Base-by-base conservation (phyloP, 2,329 filamentous ascomycete species). In the Diaporthe batatas region DNA sequence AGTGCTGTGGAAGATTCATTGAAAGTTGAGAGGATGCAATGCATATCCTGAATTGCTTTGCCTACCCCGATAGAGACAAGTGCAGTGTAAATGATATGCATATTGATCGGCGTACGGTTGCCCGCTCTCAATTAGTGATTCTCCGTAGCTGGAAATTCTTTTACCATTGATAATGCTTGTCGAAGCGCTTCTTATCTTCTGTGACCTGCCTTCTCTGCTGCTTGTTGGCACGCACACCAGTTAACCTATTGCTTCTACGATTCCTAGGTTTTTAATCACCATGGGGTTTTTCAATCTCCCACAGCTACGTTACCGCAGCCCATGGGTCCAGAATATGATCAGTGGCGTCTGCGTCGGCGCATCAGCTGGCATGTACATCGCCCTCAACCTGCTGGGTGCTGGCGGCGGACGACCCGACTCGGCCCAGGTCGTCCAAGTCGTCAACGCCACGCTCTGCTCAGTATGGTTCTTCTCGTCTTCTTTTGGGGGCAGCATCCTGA, bases 391-490 rank as follows among this genome's bases (percentile, higher is more conserved):
- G 16, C 76, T 80, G 2, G 79, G 78, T 12, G 79, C 79, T 12
- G 79, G 78, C 36, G 79, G 78, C 12, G 79, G 79, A 25, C 74
- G 76, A n/a, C 75, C 78, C 2, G 75, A 77, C 67, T 78, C 77
- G 4, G 77, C 78, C 0, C 75, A 77, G 49, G 75, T 77, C 29
- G 76, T 78, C 32, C 77, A 80, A 51, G 76, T 79, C 23, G 77
- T 78, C 54, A 79, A 79, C 57, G 77, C 77, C 21, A 77, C 75
- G 0, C 75, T 80, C 16, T 80, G 77, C 59, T 74, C 78, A 18
- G 77, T 79, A 34, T 80, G 78, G 76, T 78, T 79, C 59, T 77
- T 79, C 55, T 76, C 75, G 0, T 74, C 77, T 6, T 76, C 73
- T 3, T 76, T 79, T 57, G 78, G 77, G 14, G 79, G 78, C 16